phyloP scores from a whole-genome alignment of 2,329 filamentous ascomycete genomes.

The Pyrenophora teres region DNA sequence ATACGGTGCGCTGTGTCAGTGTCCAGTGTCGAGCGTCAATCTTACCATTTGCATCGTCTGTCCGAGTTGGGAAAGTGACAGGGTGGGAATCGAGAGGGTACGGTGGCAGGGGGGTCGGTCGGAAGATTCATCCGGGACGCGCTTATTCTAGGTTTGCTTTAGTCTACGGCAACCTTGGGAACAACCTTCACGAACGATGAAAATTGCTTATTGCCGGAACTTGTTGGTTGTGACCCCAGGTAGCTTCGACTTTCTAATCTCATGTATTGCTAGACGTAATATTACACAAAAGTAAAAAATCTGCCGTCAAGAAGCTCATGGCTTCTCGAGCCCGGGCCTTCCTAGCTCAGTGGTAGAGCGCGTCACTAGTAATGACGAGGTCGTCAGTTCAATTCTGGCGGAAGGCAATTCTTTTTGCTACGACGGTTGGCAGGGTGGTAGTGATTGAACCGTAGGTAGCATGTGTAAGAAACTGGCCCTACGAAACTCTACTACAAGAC shows the following conservation, averaged over 20 bases:
- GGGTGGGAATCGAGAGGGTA: not conserved
- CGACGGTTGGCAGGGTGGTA: not conserved
- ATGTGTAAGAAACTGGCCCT: too few relatives aligned
- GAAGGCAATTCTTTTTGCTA: conserved; percentile 11
- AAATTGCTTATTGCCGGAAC: too few relatives aligned
- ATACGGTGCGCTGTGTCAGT: too few relatives aligned
- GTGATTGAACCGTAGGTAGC: too few relatives aligned
- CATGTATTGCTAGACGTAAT: not conserved
- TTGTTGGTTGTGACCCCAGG: too few relatives aligned
- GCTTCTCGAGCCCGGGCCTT: conserved; percentile 4
- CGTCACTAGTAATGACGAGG: conserved; percentile 19
- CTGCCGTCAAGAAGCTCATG: not conserved
- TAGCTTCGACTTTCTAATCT: too few relatives aligned
- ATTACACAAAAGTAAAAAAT: not conserved
- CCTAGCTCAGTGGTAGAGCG: conserved; percentile 19
- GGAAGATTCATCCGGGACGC: not conserved
- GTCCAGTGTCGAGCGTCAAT: too few relatives aligned
- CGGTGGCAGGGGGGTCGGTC: not conserved
- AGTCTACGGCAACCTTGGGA: too few relatives aligned
- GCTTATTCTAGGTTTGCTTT: not conserved
- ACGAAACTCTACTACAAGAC: too few relatives aligned
- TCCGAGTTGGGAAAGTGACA: too few relatives aligned
- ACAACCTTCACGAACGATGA: not conserved
- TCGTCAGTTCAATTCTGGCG: conserved; percentile 18
- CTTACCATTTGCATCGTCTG: too few relatives aligned